These are phyloP conservation scores for Nicotiana attenuata DNA, from an alignment of 257 asterid species.

Conservation along the genomic window DNA sequence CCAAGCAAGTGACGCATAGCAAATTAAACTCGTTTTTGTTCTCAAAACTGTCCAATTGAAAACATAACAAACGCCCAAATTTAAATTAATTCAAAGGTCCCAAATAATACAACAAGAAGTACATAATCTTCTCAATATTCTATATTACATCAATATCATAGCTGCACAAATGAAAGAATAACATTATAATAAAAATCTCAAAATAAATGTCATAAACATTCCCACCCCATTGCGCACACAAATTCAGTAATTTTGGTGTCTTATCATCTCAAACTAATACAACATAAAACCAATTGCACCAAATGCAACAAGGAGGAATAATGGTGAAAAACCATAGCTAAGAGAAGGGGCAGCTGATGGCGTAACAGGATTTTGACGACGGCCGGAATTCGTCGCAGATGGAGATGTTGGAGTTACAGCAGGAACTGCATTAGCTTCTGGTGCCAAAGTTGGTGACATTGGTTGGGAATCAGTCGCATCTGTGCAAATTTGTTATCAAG, in stretches of 20 bases:
- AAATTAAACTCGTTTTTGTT: no score
- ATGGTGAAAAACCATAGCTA: slow-evolving; percentile 20
- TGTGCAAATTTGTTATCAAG: neutral
- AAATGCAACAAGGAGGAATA: slow-evolving; percentile 13
- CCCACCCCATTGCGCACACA: neutral
- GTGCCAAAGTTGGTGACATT: slow-evolving; percentile 29
- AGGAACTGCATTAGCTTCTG: slow-evolving; percentile 16
- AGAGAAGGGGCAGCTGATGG: slow-evolving; percentile 30
- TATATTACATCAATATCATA: neutral
- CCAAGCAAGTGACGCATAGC: no score
- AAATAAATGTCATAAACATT: neutral
- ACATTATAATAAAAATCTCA: neutral
- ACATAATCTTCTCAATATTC: neutral
- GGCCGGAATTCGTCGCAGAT: neutral
- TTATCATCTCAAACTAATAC: slow-evolving; percentile 2
- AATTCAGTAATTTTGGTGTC: neutral
- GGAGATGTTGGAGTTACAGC: slow-evolving; percentile 20
- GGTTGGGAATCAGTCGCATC: slow-evolving; percentile 10
- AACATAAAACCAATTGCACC: slow-evolving; percentile 23
- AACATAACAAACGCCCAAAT: neutral
- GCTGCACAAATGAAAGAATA: neutral
- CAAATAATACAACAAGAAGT: neutral
- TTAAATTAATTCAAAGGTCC: no score
- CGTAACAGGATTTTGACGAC: slow-evolving; percentile 5
- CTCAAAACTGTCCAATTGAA: no score